These are phyloP conservation scores for Talinum fruticosum DNA, from an alignment of 148 eudicot genomes.

Conservation along the genomic window DNA sequence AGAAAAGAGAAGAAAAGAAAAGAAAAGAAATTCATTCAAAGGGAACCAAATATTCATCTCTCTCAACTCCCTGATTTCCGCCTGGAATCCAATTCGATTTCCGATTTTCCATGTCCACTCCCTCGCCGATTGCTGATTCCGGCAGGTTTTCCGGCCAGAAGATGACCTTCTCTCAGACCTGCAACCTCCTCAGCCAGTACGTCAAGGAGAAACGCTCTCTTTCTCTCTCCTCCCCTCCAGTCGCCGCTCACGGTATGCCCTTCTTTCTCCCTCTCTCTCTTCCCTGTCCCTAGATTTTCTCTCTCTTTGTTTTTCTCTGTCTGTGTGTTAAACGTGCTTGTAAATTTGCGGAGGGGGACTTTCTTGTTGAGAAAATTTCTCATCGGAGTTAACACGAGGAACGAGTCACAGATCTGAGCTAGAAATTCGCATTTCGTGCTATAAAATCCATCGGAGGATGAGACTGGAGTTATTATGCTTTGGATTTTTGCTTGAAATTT, in stretches of 20 bases:
- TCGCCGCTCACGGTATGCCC: neutral
- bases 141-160: constrained; percentile 41
- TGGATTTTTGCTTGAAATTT: neutral
- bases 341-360: neutral
- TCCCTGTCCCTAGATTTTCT: neutral
- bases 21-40: too few relatives aligned
- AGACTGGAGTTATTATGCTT: neutral
- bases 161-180: constrained; percentile 60
- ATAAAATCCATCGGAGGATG: neutral
- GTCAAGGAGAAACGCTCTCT: constrained; percentile 64
- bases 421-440: neutral
- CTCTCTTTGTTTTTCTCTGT: neutral
- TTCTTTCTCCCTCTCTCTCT: neutral
- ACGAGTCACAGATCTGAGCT: constrained; percentile 11
- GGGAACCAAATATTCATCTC: neutral
- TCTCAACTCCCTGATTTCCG: neutral
- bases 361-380: neutral
- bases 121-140: constrained; percentile 39
- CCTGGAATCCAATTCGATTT: neutral
- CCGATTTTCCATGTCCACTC: constrained; percentile 52
- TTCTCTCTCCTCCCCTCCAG: neutral
- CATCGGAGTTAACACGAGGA: neutral
- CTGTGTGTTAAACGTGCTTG: neutral
- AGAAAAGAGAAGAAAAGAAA: too few relatives aligned
- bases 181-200: constrained; percentile 72